Evolutionary conservation across 208 protist genomes (phyloP).

Genomic region (Leishmania aethiopica): DNA sequence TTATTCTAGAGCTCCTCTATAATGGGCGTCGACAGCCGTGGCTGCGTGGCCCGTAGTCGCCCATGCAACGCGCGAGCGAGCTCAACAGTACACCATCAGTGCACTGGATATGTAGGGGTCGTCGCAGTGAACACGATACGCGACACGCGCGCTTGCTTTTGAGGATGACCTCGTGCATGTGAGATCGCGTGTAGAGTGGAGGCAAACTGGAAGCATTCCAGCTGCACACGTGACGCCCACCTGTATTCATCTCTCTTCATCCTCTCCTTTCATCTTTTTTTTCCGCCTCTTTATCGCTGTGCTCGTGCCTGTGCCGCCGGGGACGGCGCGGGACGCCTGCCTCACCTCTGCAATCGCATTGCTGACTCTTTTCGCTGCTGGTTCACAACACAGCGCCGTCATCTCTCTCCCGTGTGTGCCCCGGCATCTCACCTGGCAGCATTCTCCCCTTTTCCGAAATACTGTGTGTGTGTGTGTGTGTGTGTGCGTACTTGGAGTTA

Average conservation of each 20-base stretch:
- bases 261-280: not conserved
- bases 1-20: not conserved
- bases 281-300: not conserved
- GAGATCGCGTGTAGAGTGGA: not conserved
- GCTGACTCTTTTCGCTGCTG: not conserved
- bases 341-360: not conserved
- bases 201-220: not conserved
- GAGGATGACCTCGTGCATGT: not conserved
- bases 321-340: not conserved
- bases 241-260: not conserved
- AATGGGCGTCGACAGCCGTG: not conserved
- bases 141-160: not conserved
- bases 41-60: not conserved
- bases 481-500: not conserved
- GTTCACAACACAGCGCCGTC: not conserved
- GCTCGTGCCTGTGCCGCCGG: not conserved
- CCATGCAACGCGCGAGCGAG: not conserved
- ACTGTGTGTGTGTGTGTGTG: not conserved
- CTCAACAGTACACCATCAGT: not conserved
- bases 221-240: not conserved
- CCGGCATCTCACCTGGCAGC: not conserved
- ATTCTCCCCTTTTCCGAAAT: not conserved
- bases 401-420: not conserved
- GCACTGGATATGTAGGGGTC: not conserved
- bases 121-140: not conserved